Evolutionary conservation across 768 basidiomycete species (phyloP).

Genomic region (Suillus decipiens): DNA sequence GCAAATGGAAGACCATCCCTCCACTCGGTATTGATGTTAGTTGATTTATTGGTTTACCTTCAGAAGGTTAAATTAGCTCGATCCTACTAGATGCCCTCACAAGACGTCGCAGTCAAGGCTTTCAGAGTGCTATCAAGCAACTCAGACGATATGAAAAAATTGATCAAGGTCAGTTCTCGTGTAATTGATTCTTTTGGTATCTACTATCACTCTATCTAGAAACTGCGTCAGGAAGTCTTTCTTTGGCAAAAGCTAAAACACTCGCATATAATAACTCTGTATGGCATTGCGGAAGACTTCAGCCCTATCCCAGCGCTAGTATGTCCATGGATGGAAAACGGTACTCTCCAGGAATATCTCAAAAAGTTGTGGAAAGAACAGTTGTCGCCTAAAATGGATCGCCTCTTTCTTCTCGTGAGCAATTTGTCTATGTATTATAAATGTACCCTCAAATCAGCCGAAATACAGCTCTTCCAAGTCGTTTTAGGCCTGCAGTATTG

Average conservation of each 20-base stretch:
- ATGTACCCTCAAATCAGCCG: background rate
- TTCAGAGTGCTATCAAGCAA: background rate
- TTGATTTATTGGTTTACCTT: background rate
- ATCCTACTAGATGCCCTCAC: background rate
- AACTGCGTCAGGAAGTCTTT: constrained; percentile 21
- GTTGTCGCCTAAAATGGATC: constrained; percentile 6
- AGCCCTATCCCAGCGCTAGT: constrained; percentile 23
- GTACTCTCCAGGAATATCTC: constrained; percentile 21
- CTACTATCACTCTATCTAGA: constrained; percentile 8
- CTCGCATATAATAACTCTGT: constrained; percentile 21
- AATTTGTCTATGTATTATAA: background rate
- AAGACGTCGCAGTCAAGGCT: background rate
- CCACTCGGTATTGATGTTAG: background rate
- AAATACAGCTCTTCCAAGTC: constrained; percentile 6
- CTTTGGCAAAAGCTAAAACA: constrained; percentile 22
- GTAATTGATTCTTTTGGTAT: background rate
- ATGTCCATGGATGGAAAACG: constrained; percentile 29
- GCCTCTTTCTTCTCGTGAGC: constrained; percentile 20
- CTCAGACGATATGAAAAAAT: background rate
- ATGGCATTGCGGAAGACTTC: constrained; percentile 19
- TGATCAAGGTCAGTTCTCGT: background rate
- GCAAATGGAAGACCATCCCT: background rate
- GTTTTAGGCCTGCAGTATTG: constrained; percentile 11
- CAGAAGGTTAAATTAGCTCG: background rate
- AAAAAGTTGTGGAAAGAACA: background rate